A percentile compares a stretch with the other conserved stretches of the same genome.
Conservation (phyloP, 2,329 filamentous ascomycete genomes). For the Pyricularia sp. region DNA sequence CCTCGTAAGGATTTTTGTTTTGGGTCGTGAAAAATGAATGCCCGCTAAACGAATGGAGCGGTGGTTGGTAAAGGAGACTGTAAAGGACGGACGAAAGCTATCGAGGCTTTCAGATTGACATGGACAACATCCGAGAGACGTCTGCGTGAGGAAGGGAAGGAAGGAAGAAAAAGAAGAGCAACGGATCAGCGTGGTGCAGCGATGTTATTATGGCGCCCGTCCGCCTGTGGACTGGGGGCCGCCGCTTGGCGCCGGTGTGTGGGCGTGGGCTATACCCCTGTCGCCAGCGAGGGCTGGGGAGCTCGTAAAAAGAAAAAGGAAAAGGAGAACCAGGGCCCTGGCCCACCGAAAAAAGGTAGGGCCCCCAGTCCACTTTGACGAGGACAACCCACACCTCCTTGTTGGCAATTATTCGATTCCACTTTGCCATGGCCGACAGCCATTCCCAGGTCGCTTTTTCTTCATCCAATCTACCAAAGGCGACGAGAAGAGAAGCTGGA, state of each 20-base stretch:
- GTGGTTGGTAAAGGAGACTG: conserved; percentile 35
- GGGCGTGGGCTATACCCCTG: background rate
- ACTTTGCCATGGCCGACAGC: background rate
- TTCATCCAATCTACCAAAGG: background rate
- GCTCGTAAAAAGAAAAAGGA: conserved; percentile 3
- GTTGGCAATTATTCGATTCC: background rate
- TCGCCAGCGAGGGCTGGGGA: background rate
- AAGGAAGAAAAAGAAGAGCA: conserved; percentile 23
- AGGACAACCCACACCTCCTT: background rate
- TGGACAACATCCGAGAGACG: conserved; percentile 38
- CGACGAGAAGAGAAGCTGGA: background rate
- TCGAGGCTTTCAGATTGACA: conserved; percentile 37
- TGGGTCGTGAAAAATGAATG: conserved; percentile 48
- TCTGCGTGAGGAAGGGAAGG: conserved; percentile 31
- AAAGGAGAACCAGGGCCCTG: background rate
- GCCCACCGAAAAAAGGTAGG: background rate
- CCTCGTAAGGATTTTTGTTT: conserved; percentile 15
- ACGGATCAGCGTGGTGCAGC: conserved; percentile 23
- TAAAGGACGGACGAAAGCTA: conserved; percentile 42
- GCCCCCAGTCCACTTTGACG: background rate
- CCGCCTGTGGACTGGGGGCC: background rate
- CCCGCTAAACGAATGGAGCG: conserved; percentile 88
- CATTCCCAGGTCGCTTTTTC: background rate
- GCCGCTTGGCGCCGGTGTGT: background rate
- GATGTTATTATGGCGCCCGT: conserved; percentile 29